A percentile compares a stretch with the other conserved stretches of the same genome.
phyloP scores from a whole-genome alignment of 352 stramenopile genomes.

The Pythium apleroticum region DNA sequence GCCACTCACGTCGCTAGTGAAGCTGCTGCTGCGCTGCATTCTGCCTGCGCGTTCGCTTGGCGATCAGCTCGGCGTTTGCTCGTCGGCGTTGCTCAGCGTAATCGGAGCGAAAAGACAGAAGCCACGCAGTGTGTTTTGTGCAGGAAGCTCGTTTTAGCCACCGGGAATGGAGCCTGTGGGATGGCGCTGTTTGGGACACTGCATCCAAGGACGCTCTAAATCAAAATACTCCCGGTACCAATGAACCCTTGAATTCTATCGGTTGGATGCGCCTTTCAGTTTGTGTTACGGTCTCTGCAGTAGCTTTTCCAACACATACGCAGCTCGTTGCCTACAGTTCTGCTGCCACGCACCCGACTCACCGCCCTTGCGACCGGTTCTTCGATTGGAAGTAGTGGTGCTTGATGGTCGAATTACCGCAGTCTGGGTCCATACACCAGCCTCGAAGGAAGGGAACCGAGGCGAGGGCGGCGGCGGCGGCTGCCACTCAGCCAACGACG shows the following conservation, averaged over 20 bases:
- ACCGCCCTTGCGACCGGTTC: neutral
- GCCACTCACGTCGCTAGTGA: conserved; percentile 12
- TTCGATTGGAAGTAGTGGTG: neutral
- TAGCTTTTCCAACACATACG: neutral
- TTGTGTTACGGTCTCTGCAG: conserved; percentile 2
- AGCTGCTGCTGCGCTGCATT: conserved; percentile 3
- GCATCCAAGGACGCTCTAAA: neutral
- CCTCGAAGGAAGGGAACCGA: conserved; percentile 38
- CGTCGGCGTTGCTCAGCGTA: neutral
- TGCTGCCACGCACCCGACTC: neutral
- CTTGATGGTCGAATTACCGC: neutral
- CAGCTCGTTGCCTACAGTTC: neutral
- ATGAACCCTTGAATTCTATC: too few species aligned
- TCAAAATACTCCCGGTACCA: too few species aligned
- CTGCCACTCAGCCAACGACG: conserved; percentile 48
- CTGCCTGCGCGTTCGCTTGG: neutral
- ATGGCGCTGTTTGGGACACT: neutral
- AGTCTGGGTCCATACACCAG: neutral
- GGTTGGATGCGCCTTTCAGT: too few species aligned
- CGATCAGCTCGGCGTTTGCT: neutral
- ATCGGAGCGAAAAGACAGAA: neutral
- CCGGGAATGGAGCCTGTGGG: neutral
- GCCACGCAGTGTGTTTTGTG: neutral
- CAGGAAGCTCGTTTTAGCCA: neutral
- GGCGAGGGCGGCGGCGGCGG: conserved; percentile 44